These are phyloP conservation scores for Cercospora sesami DNA, from an alignment of 2,329 filamentous ascomycete genomes.

Conservation along the genomic window DNA sequence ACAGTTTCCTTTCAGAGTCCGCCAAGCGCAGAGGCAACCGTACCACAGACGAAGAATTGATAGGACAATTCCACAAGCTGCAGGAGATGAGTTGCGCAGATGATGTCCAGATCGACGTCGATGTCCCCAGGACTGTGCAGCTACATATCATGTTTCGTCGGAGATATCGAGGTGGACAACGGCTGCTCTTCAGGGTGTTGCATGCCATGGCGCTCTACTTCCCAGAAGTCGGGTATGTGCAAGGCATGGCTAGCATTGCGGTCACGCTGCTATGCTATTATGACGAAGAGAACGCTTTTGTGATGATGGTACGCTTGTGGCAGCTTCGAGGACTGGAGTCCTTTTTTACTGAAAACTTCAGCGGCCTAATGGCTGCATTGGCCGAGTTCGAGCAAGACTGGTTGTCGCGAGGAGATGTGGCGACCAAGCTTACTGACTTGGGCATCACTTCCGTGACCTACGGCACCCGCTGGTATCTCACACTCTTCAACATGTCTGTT, in stretches of 20 bases:
- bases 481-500: constrained; percentile 94
- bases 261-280: constrained; percentile 95
- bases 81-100: constrained; percentile 76
- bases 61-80: constrained; percentile 69
- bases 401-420: constrained; percentile 76
- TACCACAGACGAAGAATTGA: constrained; percentile 69
- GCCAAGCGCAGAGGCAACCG: constrained; percentile 63
- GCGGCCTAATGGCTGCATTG: constrained; percentile 80
- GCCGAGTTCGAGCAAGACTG: constrained; percentile 82
- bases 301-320: constrained; percentile 97
- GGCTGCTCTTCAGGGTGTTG: constrained; percentile 86
- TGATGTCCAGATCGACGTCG: constrained; percentile 94
- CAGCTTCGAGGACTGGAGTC: constrained; percentile 80
- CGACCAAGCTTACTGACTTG: constrained; percentile 72
- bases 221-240: constrained; percentile 88
- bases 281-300: constrained; percentile 89
- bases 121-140: constrained; percentile 92
- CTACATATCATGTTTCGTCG: constrained; percentile 96
- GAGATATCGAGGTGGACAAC: constrained; percentile 87
- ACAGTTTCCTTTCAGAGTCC: constrained; percentile 80
- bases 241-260: constrained; percentile 93
- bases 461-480: constrained; percentile 95
- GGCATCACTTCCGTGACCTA: constrained; percentile 87
- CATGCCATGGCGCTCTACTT: constrained; percentile 91
- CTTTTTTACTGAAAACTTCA: constrained; percentile 81